Evolutionary conservation across 768 basidiomycete species (phyloP), one percentile per base, ranked within the genome.

Genomic region (Tylopilus vinaceipallidus): DNA sequence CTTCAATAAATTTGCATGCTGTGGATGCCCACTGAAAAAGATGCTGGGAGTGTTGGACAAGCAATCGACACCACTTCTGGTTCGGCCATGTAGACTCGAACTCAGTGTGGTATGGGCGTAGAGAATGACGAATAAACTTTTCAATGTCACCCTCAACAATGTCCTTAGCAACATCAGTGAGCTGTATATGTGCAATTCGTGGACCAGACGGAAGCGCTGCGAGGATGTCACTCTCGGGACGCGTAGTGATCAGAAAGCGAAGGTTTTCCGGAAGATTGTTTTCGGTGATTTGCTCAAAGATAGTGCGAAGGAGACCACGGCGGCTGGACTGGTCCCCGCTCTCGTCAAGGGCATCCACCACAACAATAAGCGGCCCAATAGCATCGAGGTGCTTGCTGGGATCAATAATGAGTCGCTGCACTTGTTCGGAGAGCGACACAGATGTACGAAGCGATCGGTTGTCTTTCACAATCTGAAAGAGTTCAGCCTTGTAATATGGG

Each of bases 271-370:
- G 66, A 5, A 67, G 41, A 6, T 43, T 40, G 3, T 54, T 29
- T 3, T 48, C 52, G 6, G 50, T 11, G 11, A 59, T 23, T 19
- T 55, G 53, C 16, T 47, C 40, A 10, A 33, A 43, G 33, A 70
- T 20, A 23, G 55, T 42, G 6, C 26, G 24, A 9, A 73, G 57
- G 34, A 73, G 53, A 2, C 44, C 38, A 14, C 50, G 44, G 17
- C 63, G 62, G 47, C 22, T 24, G 8, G 44, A 14, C 6, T 16
- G 42, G 23, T 63, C 54, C 7, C 58, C 59, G 37, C 65, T 63
- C 43, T 63, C 59, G 29, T 71, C 65, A n/a, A 71, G 54, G 10
- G 58, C 71, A 36, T 74, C 71, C 16, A 73, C 61, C 17, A 73
- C 58, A 7, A 73, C 46, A 11, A 73, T 35, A 3, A 73, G 39